phyloP scores from a whole-genome alignment of 1,284 basidiomycete species.

The Uromyces viciae-fabae region DNA sequence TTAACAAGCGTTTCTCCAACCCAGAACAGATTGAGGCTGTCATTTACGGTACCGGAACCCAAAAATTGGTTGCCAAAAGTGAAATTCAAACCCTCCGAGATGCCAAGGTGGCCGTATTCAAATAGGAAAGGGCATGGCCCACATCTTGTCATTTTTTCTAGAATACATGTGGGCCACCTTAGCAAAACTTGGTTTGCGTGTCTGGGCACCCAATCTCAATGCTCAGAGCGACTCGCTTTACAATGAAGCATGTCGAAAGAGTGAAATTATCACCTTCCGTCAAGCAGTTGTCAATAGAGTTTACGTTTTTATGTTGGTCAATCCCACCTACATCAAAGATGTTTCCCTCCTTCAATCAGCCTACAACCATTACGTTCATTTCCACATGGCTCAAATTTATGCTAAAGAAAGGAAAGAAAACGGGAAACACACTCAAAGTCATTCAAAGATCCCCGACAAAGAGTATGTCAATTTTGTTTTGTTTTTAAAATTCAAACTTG shows the following conservation, averaged over 20 bases:
- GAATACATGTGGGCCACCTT: not conserved
- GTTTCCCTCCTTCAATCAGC: not conserved
- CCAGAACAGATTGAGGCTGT: not conserved
- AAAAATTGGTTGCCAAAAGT: not conserved
- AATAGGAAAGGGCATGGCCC: not conserved
- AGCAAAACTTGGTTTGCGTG: not conserved
- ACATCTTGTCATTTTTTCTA: not conserved
- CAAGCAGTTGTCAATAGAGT: not conserved
- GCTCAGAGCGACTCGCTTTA: not conserved
- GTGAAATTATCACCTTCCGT: slow-evolving; percentile 1
- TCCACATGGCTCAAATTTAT: not conserved
- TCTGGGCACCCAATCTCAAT: not conserved
- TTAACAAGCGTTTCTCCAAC: not conserved
- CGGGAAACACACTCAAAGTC: not conserved
- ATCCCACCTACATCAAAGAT: not conserved
- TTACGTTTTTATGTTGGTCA: slow-evolving; percentile 20
- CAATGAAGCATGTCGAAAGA: not conserved
- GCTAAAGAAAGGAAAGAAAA: not conserved
- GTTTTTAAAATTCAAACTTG: no score
- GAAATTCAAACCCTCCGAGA: not conserved
- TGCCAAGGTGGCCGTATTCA: not conserved
- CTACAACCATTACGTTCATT: slow-evolving; percentile 25
- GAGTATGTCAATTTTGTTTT: slow-evolving; percentile 2
- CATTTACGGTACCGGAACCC: not conserved
- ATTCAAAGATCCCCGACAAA: not conserved